These are phyloP conservation scores for Tylopilus vinaceipallidus DNA, from an alignment of 768 basidiomycete genomes.

Conservation along the genomic window DNA sequence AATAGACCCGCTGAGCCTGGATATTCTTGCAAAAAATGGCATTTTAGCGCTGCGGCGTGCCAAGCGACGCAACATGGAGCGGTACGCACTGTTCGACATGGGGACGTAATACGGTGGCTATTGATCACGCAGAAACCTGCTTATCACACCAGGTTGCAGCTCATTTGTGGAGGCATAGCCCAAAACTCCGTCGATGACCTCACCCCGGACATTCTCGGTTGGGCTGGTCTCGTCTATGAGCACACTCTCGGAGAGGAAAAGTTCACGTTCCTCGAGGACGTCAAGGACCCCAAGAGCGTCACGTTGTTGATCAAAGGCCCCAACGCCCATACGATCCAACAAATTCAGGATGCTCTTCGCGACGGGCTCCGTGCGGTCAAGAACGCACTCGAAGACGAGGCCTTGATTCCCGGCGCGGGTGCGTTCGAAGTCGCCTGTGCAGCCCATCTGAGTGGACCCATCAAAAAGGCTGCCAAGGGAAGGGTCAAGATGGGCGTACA, in stretches of 20 bases:
- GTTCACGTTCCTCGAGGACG: conserved; percentile 96
- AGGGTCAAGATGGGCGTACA: conserved; percentile 96
- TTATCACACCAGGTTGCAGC: conserved; percentile 70
- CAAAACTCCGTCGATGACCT: conserved; percentile 99
- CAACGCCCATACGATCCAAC: conserved; percentile 92
- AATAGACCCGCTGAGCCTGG: conserved; percentile 95
- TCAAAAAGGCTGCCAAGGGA: conserved; percentile 88
- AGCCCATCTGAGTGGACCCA: conserved; percentile 70
- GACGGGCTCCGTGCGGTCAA: conserved; percentile 96
- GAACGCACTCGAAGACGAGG: conserved; percentile 91
- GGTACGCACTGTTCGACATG: conserved; percentile 45
- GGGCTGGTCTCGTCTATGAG: conserved; percentile 98
- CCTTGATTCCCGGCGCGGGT: conserved; percentile 92
- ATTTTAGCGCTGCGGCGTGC: conserved; percentile 93
- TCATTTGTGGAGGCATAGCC: conserved; percentile 91
- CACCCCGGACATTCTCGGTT: conserved; percentile 86
- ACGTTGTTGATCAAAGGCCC: conserved; percentile 98
- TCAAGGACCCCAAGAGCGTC: conserved; percentile 91
- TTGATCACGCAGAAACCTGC: conserved; percentile 9
- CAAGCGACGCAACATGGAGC: conserved; percentile 98
- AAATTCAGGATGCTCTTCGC: conserved; percentile 96
- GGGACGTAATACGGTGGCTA: conserved; percentile 33
- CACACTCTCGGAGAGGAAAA: conserved; percentile 99
- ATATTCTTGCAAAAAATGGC: conserved; percentile 94
- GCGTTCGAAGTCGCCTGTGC: conserved; percentile 96